Conservation (phyloP, 192 early-diverging fungal species). For the Coemansia sp. region DNA sequence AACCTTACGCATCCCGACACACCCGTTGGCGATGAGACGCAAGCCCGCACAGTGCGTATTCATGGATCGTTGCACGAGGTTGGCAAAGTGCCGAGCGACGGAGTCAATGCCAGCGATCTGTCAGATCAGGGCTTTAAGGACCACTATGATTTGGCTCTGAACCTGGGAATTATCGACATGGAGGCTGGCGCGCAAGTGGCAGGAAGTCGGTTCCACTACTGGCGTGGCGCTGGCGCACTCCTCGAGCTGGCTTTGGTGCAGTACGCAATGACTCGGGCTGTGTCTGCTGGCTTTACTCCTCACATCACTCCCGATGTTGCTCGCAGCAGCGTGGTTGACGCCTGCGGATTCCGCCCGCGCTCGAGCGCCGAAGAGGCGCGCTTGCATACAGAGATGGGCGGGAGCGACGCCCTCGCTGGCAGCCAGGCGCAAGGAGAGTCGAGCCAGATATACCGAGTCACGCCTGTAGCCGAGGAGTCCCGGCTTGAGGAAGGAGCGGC, state of each 20-base stretch:
- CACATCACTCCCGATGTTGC: slow-evolving; percentile 84
- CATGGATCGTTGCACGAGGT: slow-evolving; percentile 33
- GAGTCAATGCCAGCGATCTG: not conserved
- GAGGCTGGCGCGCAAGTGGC: slow-evolving; percentile 78
- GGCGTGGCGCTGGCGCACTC: slow-evolving; percentile 83
- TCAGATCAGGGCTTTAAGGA: slow-evolving; percentile 53
- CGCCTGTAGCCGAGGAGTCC: slow-evolving; percentile 47
- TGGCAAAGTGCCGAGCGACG: slow-evolving; percentile 25
- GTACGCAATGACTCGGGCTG: slow-evolving; percentile 79
- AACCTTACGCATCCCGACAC: slow-evolving; percentile 75
- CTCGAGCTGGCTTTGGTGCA: slow-evolving; percentile 88
- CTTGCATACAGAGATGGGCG: slow-evolving; percentile 3
- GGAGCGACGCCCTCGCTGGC: not conserved
- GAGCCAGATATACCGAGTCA: slow-evolving; percentile 85
- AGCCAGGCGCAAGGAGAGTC: slow-evolving; percentile 52
- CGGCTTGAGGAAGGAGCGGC: slow-evolving; percentile 12
- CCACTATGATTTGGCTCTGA: slow-evolving; percentile 71
- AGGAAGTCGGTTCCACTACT: slow-evolving; percentile 84
- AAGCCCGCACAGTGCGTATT: slow-evolving; percentile 61
- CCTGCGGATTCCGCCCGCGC: slow-evolving; percentile 89
- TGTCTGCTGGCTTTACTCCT: slow-evolving; percentile 72
- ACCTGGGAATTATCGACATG: slow-evolving; percentile 78
- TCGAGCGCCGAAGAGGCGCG: slow-evolving; percentile 20
- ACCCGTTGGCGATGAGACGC: slow-evolving; percentile 76
- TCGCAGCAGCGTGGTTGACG: slow-evolving; percentile 75